Evolutionary conservation across 164 flowering plant species (phyloP), one percentile per base, ranked within the genome.

Genomic region (Vitis rupestris): DNA sequence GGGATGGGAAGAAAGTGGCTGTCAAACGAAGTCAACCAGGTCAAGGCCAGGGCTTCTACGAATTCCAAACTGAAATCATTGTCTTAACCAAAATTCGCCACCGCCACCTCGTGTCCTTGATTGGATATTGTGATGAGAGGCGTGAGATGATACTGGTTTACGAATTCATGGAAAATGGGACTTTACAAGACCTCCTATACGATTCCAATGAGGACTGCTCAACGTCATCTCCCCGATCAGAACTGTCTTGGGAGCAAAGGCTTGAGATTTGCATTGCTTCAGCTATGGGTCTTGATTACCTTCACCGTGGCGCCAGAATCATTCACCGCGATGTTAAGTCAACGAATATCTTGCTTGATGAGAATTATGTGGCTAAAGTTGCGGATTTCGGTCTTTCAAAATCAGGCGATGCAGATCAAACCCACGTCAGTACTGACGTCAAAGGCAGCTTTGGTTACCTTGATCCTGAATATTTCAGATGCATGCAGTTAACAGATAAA

Each of bases 321-420:
- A 65, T 65, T 52, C 68, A 65, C 9, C 68, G 68, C 3, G 68
- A 65, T n/a, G 48, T 65, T 14, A 65, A 65, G 57, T 9, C 68
- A 5, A 23, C 68, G 3, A 65, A 65, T n/a, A 65, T 59, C 17
- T 9, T 59, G 17, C 61, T 59, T 59, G 61, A 59, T 9, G 61
- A 59, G 27, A 17, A 59, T 27, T 8, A n/a, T 11, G 61, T 59
- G 27, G 61, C 61, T 27, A 59, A 59, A n/a, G 61, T 59, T 2
- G 58, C 58, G 10, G 68, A 65, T 51, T 65, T 65, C 58, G 68
- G 68, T 9, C 68, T 65, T 12, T 64, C 66, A 10, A 64, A 48
- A 14, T 31, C 44, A 4, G 52, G 51, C 12, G 52, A 52, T 2
- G 57, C 58, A 6, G 58, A 52, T 50, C 68, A 65, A 13, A 29